Percentiles rank a stretch among this genome's conserved stretches.
Conservation (phyloP, 768 basidiomycete genomes). For the Jaapia argillacea region DNA sequence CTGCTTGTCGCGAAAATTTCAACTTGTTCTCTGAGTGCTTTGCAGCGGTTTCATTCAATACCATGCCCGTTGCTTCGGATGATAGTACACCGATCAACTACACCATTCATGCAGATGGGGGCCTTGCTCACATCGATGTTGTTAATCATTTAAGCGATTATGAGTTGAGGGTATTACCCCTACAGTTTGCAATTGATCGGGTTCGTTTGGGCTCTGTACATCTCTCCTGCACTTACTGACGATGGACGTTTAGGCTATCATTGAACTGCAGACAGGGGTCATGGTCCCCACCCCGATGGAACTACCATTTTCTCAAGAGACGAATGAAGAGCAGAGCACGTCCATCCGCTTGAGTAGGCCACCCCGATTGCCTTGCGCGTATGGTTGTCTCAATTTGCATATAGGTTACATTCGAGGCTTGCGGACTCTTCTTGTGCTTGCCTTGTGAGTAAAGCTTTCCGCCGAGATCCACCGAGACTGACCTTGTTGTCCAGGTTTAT, state of each 20-base stretch:
- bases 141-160: constrained; percentile 56
- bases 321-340: constrained; percentile 52
- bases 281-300: constrained; percentile 48
- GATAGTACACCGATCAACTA: constrained; percentile 39
- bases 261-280: constrained; percentile 53
- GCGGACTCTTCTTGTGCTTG: constrained; percentile 51
- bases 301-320: constrained; percentile 65
- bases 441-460: constrained; percentile 34
- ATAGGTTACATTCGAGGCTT: constrained; percentile 56
- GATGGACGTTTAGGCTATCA: constrained; percentile 49
- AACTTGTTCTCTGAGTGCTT: constrained; percentile 61
- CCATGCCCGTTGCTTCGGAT: not conserved
- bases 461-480: not conserved
- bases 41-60: constrained; percentile 51
- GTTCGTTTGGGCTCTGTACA: constrained; percentile 28
- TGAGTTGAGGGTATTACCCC: constrained; percentile 54
- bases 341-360: constrained; percentile 45
- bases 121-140: constrained; percentile 57
- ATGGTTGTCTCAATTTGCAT: not conserved
- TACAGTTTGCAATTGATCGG: constrained; percentile 72
- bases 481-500: constrained; percentile 37
- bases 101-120: constrained; percentile 59
- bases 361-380: not conserved
- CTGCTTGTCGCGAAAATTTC: constrained; percentile 65
- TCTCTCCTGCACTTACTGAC: not conserved